Percentiles rank a stretch among this genome's conserved stretches.
Evolutionary conservation across 1,284 basidiomycete species (phyloP).

Genomic region (Cryptococcus sp.): DNA sequence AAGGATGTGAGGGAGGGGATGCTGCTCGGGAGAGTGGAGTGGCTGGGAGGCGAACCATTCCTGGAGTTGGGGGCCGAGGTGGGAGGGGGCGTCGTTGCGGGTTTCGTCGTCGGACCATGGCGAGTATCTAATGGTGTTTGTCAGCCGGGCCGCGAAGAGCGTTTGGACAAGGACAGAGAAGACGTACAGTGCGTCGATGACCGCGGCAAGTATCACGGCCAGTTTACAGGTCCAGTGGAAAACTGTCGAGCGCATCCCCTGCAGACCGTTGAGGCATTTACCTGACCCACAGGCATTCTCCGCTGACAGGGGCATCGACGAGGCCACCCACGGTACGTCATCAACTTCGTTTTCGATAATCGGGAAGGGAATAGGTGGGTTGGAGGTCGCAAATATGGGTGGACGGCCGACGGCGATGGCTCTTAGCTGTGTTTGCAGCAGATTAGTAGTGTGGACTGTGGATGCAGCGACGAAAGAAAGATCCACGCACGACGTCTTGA

Average conservation of each 20-base stretch:
- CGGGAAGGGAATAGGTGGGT: constrained; percentile 6
- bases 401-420: constrained; percentile 19
- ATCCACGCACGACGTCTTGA: constrained; percentile 16
- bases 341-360: constrained; percentile 6
- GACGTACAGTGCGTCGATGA: constrained; percentile 14
- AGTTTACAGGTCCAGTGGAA: constrained; percentile 20
- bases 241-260: constrained; percentile 18
- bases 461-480: not conserved
- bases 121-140: constrained; percentile 9
- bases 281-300: not conserved
- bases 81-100: constrained; percentile 2
- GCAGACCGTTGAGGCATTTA: constrained; percentile 9
- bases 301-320: not conserved
- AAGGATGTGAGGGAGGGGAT: constrained; percentile 22
- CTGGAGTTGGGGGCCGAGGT: constrained; percentile 7
- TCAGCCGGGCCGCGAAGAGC: not conserved
- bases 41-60: constrained; percentile 15
- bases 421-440: constrained; percentile 10
- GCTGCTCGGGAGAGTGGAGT: constrained; percentile 2
- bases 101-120: not conserved
- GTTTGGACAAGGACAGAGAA: too few species aligned
- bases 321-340: constrained; percentile 6
- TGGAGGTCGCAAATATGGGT: constrained; percentile 10
- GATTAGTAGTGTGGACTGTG: not conserved
- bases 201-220: constrained; percentile 8